phyloP scores from a whole-genome alignment of 352 stramenopile genomes.

The Saprolegnia diclina region DNA sequence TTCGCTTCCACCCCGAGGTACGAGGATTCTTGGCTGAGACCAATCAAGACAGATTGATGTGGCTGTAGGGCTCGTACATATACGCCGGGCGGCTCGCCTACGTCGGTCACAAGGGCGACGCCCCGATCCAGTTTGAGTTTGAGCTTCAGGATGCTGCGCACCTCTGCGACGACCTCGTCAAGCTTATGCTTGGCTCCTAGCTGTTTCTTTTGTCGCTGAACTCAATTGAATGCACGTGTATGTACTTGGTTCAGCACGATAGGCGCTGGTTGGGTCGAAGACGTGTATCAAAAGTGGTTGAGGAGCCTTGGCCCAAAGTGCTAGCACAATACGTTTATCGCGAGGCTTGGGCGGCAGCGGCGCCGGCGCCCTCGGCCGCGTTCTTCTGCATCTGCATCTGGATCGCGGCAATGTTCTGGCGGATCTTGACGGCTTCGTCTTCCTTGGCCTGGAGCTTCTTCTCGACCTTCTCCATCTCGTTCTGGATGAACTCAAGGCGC shows the following conservation, averaged over 20 bases:
- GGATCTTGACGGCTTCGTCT: slow-evolving; percentile 85
- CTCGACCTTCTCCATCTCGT: slow-evolving; percentile 89
- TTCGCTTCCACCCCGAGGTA: slow-evolving; percentile 11
- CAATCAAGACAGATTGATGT: not conserved
- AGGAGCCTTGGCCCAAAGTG: no score
- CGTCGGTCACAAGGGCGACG: not conserved
- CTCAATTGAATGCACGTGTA: no score
- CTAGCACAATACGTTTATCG: not conserved
- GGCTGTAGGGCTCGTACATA: slow-evolving; percentile 11
- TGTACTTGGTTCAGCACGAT: no score
- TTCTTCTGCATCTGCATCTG: slow-evolving; percentile 88
- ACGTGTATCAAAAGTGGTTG: no score
- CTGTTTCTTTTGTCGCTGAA: not conserved
- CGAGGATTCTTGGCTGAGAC: not conserved
- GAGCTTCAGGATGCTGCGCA: slow-evolving; percentile 6
- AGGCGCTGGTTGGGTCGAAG: no score
- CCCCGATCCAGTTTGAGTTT: slow-evolving; percentile 10
- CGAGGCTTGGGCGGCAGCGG: slow-evolving; percentile 26
- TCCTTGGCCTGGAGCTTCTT: slow-evolving; percentile 86
- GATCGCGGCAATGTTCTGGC: slow-evolving; percentile 83
- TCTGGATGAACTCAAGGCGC: slow-evolving; percentile 94
- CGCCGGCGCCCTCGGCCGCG: slow-evolving; percentile 61
- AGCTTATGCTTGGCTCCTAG: not conserved
- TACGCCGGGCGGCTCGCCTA: slow-evolving; percentile 13
- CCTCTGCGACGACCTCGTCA: not conserved